These are phyloP conservation scores for Cryphonectria carpinicola DNA, from an alignment of 2,329 filamentous ascomycete genomes.

Conservation along the genomic window DNA sequence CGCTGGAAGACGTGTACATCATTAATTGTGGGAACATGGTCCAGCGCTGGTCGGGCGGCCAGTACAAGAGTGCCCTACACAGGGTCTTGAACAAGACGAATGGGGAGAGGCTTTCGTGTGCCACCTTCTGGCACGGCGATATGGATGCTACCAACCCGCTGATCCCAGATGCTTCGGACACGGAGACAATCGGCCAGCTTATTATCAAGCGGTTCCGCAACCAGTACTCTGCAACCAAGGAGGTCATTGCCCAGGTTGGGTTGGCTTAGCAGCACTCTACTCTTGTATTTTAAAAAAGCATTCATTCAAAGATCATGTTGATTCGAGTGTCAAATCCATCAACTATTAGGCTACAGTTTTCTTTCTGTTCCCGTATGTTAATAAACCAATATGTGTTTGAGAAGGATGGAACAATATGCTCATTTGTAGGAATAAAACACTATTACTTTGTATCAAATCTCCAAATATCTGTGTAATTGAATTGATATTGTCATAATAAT, in stretches of 20 bases:
- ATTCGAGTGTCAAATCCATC: neutral
- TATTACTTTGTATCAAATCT: no score
- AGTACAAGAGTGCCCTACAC: slow-evolving; percentile 32
- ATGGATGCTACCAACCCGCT: slow-evolving; percentile 34
- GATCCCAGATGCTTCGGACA: slow-evolving; percentile 28
- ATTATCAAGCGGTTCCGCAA: slow-evolving; percentile 31
- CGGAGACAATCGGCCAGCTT: slow-evolving; percentile 33
- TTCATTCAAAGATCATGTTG: neutral
- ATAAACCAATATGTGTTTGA: no score
- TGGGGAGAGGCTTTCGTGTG: slow-evolving; percentile 7
- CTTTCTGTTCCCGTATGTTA: no score
- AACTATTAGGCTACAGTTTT: neutral
- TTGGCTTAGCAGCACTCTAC: neutral
- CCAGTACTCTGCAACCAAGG: slow-evolving; percentile 7
- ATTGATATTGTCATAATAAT: no score
- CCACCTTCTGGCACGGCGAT: slow-evolving; percentile 36
- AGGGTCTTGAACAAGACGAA: slow-evolving; percentile 28
- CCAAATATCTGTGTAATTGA: no score
- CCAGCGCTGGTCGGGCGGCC: slow-evolving; percentile 27
- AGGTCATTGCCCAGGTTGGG: slow-evolving; percentile 1
- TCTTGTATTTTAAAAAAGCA: neutral
- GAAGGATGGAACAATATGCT: no score
- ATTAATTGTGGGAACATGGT: slow-evolving; percentile 35
- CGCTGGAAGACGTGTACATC: slow-evolving; percentile 31
- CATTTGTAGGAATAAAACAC: no score